These are phyloP conservation scores for Pichia paraexigua DNA, from an alignment of 805 yeast genomes.

Conservation along the genomic window DNA sequence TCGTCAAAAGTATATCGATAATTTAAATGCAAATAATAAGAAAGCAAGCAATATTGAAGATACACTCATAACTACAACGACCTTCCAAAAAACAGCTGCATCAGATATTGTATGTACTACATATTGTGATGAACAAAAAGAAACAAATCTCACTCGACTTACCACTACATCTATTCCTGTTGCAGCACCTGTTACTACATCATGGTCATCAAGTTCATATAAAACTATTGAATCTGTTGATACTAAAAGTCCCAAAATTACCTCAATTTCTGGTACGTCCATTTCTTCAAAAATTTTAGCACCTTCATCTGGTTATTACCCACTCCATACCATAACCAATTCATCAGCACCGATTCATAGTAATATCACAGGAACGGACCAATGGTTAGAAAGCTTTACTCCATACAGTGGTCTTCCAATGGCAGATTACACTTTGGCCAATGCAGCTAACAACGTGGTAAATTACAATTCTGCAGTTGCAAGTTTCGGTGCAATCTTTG, in stretches of 20 bases:
- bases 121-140: neutral
- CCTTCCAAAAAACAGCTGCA: neutral
- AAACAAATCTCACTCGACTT: neutral
- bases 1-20: neutral
- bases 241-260: neutral
- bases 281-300: neutral
- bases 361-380: neutral
- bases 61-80: neutral
- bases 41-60: neutral
- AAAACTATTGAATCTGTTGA: too few species aligned
- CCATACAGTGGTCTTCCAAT: slow-evolving; percentile 20
- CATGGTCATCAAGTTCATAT: neutral
- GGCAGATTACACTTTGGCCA: slow-evolving; percentile 17
- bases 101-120: neutral
- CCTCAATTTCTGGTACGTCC: neutral
- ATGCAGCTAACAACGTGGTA: slow-evolving; percentile 2
- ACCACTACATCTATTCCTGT: neutral
- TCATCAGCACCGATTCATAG: neutral
- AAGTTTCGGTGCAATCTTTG: neutral
- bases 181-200: neutral
- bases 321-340: neutral
- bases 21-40: neutral
- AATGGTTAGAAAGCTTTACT: slow-evolving; percentile 11
- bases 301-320: neutral
- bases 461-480: neutral